These are phyloP conservation scores for Tuber calosporum DNA, from an alignment of 495 filamentous ascomycete species.

Conservation along the genomic window DNA sequence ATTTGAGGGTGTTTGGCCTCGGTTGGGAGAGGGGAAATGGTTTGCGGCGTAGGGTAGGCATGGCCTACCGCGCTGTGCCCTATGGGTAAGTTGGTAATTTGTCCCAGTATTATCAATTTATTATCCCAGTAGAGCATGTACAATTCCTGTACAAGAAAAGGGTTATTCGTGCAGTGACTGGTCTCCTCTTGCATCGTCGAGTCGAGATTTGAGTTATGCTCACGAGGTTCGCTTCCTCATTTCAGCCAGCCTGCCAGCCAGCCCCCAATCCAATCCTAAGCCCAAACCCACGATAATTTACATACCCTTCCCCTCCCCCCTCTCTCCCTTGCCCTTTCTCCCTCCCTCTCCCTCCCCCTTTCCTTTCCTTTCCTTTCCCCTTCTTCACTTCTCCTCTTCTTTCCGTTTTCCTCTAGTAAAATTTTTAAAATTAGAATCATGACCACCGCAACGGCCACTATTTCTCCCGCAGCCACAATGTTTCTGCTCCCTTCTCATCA, in stretches of 20 bases:
- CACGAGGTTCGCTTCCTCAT: neutral
- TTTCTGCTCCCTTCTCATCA: constrained; percentile 3
- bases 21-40: neutral
- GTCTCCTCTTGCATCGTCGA: neutral
- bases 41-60: neutral
- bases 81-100: neutral
- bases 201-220: neutral
- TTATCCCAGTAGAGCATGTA: neutral
- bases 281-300: neutral
- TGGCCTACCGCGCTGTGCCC: neutral
- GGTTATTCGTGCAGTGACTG: neutral
- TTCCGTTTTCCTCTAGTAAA: neutral
- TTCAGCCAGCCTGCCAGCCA: neutral
- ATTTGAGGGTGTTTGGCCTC: neutral
- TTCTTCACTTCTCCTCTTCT: neutral
- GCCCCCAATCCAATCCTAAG: neutral
- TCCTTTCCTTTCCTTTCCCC: neutral
- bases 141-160: neutral
- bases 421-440: neutral
- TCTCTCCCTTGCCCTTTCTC: neutral
- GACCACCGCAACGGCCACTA: constrained; percentile 1
- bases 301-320: neutral
- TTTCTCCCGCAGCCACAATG: neutral
- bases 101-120: too few relatives aligned
- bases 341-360: neutral